Conservation (phyloP, 106 monocot species). For the Dioscorea zingiberensis region DNA sequence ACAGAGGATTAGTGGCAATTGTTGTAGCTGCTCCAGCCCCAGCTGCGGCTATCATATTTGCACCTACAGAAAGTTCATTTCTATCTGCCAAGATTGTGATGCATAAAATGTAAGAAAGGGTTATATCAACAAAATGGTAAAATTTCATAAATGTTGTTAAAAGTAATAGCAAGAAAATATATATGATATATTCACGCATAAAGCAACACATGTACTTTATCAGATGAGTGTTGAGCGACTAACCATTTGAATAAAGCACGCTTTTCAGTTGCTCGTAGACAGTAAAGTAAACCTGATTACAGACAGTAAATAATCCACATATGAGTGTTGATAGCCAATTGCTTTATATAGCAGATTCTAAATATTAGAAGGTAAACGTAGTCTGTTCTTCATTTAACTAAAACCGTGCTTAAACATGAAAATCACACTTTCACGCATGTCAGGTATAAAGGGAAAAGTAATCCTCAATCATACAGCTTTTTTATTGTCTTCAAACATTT, state of each 20-base stretch:
- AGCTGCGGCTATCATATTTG: slow-evolving; percentile 64
- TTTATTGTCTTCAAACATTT: no score
- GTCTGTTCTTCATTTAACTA: no score
- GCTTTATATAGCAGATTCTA: no score
- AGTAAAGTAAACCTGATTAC: slow-evolving; percentile 60
- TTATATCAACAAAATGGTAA: neutral
- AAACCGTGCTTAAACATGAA: no score
- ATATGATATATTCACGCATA: neutral
- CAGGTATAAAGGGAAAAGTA: no score
- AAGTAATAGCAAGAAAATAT: neutral
- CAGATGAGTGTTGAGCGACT: slow-evolving; percentile 3
- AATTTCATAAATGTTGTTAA: neutral
- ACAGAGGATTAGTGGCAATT: slow-evolving; percentile 65
- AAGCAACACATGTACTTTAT: no score
- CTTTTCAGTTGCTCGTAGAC: slow-evolving; percentile 64
- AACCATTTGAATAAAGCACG: slow-evolving; percentile 58
- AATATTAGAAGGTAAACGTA: no score
- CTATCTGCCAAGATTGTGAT: slow-evolving; percentile 26
- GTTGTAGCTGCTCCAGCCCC: slow-evolving; percentile 71
- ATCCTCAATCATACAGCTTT: no score
- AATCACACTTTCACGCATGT: no score
- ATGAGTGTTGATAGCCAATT: no score
- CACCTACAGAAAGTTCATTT: slow-evolving; percentile 39
- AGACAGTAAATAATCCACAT: neutral
- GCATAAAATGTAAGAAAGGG: neutral